These are phyloP conservation scores for Diaporthe velutina DNA, from an alignment of 2,329 filamentous ascomycete genomes.

Conservation along the genomic window DNA sequence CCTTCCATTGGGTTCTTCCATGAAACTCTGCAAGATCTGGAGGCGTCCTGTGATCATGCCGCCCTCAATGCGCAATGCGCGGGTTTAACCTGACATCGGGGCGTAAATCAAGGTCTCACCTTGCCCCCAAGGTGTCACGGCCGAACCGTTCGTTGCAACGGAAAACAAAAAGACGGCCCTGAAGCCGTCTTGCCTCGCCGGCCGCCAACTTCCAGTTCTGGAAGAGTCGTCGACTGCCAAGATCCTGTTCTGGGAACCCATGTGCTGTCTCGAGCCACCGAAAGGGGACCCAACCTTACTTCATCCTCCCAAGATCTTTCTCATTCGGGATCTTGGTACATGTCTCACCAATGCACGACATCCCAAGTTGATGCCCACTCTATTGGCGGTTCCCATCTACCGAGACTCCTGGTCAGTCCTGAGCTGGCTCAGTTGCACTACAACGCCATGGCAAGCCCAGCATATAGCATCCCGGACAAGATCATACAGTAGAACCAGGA, in stretches of 20 bases:
- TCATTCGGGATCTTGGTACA: conserved; percentile 11
- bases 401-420: background rate
- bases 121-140: background rate
- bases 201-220: background rate
- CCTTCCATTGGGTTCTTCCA: background rate
- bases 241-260: conserved; percentile 18
- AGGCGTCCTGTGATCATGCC: background rate
- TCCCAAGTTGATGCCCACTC: conserved; percentile 4
- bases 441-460: background rate
- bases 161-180: background rate
- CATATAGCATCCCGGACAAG: background rate
- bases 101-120: background rate
- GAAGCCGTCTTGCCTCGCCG: background rate
- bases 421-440: background rate
- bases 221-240: conserved; percentile 1
- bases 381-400: conserved; percentile 3
- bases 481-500: background rate
- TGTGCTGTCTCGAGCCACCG: background rate
- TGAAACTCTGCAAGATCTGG: conserved; percentile 15
- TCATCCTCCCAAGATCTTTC: conserved; percentile 1
- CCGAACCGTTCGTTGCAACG: conserved; percentile 8
- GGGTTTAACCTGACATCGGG: background rate
- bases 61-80: conserved; percentile 1
- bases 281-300: background rate
- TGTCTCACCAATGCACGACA: conserved; percentile 25